A percentile compares a stretch with the other conserved stretches of the same genome.
Evolutionary conservation across 164 flowering plant genomes (phyloP).

Genomic region (Vitis cinerea): DNA sequence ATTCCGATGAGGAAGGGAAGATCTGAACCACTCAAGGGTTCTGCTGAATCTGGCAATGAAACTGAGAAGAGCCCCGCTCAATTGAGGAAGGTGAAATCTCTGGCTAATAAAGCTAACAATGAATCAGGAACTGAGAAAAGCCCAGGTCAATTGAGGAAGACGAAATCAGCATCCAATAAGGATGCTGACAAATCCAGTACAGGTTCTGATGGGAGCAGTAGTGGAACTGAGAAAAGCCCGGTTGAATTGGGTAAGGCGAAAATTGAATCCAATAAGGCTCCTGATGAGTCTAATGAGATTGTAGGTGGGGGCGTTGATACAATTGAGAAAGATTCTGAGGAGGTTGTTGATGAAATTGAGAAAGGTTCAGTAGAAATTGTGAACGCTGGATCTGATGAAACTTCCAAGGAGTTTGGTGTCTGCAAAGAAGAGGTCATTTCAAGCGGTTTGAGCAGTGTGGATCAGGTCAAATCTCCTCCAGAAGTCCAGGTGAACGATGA

Average conservation of each 20-base stretch:
- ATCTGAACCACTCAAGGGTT: slow-evolving; percentile 5
- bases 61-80: slow-evolving; percentile 19
- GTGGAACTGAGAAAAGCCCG: slow-evolving; percentile 10
- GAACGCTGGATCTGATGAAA: slow-evolving; percentile 33
- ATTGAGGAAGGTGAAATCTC: slow-evolving; percentile 30
- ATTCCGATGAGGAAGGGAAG: slow-evolving; percentile 21
- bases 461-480: slow-evolving; percentile 12
- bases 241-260: slow-evolving; percentile 8
- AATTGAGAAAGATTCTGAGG: slow-evolving; percentile 6
- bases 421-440: slow-evolving; percentile 43
- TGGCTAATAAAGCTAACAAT: slow-evolving; percentile 1
- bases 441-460: slow-evolving; percentile 25
- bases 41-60: slow-evolving; percentile 14
- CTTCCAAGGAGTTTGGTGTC: slow-evolving; percentile 33
- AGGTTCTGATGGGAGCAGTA: too few species aligned
- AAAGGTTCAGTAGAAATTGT: slow-evolving; percentile 16
- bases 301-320: not conserved
- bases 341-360: slow-evolving; percentile 24
- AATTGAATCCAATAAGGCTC: not conserved
- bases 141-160: slow-evolving; percentile 23
- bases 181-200: slow-evolving; percentile 3
- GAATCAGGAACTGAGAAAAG: slow-evolving; percentile 17
- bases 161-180: slow-evolving; percentile 6
- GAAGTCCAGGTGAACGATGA: slow-evolving; percentile 12
- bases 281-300: not conserved